A percentile compares a stretch with the other conserved stretches of the same genome.
Evolutionary conservation across 805 yeast genomes (phyloP).

Genomic region (Lipomyces mesembrius): DNA sequence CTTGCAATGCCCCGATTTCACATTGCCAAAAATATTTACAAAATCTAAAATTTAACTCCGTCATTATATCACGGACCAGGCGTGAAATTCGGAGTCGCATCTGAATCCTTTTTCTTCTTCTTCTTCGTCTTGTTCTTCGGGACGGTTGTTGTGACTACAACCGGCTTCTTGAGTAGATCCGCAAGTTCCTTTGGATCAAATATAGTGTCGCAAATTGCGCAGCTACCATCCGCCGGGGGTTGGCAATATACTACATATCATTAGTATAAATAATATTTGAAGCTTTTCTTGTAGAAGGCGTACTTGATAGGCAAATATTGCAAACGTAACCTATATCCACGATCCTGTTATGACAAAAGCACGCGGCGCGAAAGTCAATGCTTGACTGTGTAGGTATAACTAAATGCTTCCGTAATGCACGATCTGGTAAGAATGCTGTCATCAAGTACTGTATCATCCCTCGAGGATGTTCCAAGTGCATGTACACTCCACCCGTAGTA

Average conservation of each 20-base stretch:
- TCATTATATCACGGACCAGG: background rate
- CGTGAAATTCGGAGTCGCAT: background rate
- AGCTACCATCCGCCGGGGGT: constrained; percentile 62
- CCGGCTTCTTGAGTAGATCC: constrained; percentile 64
- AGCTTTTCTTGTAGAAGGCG: constrained; percentile 38
- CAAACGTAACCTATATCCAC: constrained; percentile 95
- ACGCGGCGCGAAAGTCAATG: constrained; percentile 93
- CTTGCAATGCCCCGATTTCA: background rate
- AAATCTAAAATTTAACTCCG: background rate
- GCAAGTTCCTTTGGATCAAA: constrained; percentile 69
- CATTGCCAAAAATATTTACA: background rate
- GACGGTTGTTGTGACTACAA: constrained; percentile 50
- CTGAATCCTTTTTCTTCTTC: constrained; percentile 26
- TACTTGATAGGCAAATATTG: constrained; percentile 84
- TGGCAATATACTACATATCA: constrained; percentile 53
- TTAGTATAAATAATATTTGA: background rate
- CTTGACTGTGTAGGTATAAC: constrained; percentile 81
- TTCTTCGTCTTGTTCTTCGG: constrained; percentile 47
- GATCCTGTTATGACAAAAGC: constrained; percentile 86
- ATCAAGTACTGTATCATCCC: constrained; percentile 82
- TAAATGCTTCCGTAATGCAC: constrained; percentile 73
- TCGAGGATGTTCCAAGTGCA: constrained; percentile 64
- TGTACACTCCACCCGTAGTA: constrained; percentile 88
- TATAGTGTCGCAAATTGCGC: constrained; percentile 85
- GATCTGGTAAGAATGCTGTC: constrained; percentile 82